These are phyloP conservation scores for Polytrichum commune DNA, from an alignment of 225 moss, liverwort and hornwort species.

Conservation along the genomic window DNA sequence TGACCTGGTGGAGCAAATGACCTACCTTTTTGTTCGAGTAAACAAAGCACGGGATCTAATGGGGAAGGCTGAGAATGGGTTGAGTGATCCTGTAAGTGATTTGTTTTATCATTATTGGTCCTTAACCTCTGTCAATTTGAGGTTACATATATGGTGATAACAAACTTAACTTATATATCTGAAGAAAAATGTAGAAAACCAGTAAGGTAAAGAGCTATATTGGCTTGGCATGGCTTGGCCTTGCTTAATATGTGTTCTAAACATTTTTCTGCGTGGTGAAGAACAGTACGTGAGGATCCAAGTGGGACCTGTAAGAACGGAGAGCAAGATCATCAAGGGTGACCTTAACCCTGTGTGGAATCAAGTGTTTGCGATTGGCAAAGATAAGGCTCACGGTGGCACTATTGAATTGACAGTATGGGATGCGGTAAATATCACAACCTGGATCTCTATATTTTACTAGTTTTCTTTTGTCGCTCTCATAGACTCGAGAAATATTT, in stretches of 20 bases:
- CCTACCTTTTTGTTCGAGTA: slow-evolving; percentile 69
- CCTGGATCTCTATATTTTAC: background rate
- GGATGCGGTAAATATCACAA: slow-evolving; percentile 64
- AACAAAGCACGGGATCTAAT: slow-evolving; percentile 71
- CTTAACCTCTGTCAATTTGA: background rate
- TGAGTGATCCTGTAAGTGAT: slow-evolving; percentile 74
- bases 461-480: background rate
- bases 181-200: background rate
- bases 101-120: background rate
- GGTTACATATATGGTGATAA: background rate
- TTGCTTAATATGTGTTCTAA: background rate
- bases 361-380: slow-evolving; percentile 83
- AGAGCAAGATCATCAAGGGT: slow-evolving; percentile 59
- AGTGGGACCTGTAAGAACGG: slow-evolving; percentile 66
- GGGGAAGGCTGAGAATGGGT: slow-evolving; percentile 65
- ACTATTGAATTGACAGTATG: slow-evolving; percentile 75
- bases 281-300: slow-evolving; percentile 74
- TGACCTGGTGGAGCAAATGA: slow-evolving; percentile 90
- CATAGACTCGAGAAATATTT: background rate
- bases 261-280: slow-evolving; percentile 2
- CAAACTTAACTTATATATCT: background rate
- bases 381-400: slow-evolving; percentile 78
- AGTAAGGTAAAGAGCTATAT: background rate
- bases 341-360: slow-evolving; percentile 90
- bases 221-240: background rate